phyloP scores from a whole-genome alignment of 148 eudicot genomes.

The Silene conica region DNA sequence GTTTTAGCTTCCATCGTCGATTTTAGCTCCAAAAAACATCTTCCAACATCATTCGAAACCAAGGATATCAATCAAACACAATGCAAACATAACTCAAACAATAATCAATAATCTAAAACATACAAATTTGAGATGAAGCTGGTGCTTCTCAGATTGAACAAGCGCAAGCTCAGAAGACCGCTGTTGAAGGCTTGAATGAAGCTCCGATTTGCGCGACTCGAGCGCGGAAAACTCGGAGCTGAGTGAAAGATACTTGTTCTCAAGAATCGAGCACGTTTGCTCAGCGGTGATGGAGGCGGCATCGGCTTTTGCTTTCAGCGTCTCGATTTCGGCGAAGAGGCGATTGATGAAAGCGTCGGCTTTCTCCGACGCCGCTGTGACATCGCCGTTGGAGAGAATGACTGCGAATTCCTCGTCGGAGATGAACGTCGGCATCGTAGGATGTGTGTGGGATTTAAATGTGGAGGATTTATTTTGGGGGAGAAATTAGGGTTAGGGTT shows the following conservation, averaged over 20 bases:
- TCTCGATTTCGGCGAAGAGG: constrained; percentile 57
- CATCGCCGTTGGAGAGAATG: constrained; percentile 38
- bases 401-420: constrained; percentile 8
- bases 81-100: background rate
- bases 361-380: constrained; percentile 53
- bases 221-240: constrained; percentile 49
- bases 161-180: constrained; percentile 49
- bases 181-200: constrained; percentile 38
- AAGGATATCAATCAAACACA: background rate
- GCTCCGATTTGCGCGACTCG: constrained; percentile 41
- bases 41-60: background rate
- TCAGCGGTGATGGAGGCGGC: constrained; percentile 79
- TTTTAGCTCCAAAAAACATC: too few species aligned
- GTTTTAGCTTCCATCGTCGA: too few species aligned
- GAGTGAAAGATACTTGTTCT: constrained; percentile 77
- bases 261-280: constrained; percentile 78
- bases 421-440: constrained; percentile 2
- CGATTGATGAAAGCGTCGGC: constrained; percentile 64
- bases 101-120: background rate
- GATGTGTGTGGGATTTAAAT: background rate
- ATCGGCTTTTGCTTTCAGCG: constrained; percentile 71
- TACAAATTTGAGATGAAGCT: constrained; percentile 56
- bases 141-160: constrained; percentile 62
- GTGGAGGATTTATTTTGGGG: background rate
- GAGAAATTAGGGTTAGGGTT: background rate